Conservation (phyloP, 1,284 basidiomycete genomes). For the Marasmius tenuissimus region DNA sequence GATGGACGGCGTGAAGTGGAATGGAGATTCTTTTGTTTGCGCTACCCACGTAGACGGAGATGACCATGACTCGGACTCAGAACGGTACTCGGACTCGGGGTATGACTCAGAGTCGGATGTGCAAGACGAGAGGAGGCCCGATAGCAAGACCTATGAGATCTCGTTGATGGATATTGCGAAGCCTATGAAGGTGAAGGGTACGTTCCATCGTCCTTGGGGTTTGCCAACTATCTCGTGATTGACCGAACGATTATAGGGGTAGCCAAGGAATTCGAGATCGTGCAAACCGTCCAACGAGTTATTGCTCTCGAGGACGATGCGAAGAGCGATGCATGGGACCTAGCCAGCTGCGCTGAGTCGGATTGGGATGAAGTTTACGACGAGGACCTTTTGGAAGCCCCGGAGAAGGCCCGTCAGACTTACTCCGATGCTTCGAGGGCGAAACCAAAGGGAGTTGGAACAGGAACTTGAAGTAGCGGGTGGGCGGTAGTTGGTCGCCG, state of each 20-base stretch:
- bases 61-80: background rate
- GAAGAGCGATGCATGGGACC: background rate
- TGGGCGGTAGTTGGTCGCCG: too few species aligned
- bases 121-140: background rate
- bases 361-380: slow-evolving; percentile 16
- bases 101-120: background rate
- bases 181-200: slow-evolving; percentile 18
- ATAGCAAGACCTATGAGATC: background rate
- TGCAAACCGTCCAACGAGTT: slow-evolving; percentile 10
- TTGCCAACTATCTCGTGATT: background rate
- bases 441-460: background rate
- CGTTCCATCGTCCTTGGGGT: background rate
- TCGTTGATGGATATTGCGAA: slow-evolving; percentile 20
- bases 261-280: slow-evolving; percentile 18
- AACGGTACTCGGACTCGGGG: background rate
- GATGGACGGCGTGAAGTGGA: slow-evolving; percentile 24
- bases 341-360: slow-evolving; percentile 7
- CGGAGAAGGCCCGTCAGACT: background rate
- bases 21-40: slow-evolving; percentile 21
- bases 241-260: slow-evolving; percentile 9
- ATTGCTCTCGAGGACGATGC: slow-evolving; percentile 17
- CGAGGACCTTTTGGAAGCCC: background rate
- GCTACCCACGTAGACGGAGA: slow-evolving; percentile 17
- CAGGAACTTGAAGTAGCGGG: too few species aligned
- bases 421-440: background rate